Base-by-base conservation (phyloP, 345 rosid species). In the Clarkia xantiana region DNA sequence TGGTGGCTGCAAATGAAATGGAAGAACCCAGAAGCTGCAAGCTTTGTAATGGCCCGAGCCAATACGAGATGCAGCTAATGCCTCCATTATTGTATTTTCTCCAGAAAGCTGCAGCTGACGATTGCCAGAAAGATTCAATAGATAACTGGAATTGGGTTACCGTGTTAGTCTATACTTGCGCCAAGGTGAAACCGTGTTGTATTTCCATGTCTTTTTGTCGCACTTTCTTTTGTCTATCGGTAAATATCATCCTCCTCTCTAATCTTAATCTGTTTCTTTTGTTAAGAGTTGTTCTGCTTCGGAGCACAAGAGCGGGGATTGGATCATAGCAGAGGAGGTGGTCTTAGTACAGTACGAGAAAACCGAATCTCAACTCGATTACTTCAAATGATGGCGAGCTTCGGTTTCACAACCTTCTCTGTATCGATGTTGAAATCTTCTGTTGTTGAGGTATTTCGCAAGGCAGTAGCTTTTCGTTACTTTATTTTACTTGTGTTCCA, bases 141-240 rank as follows among this genome's bases (percentile, higher is more conserved):
- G 80, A 81, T 51, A 71, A 67, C 23, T 91, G 96, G 96, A 75
- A 83, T 58, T 91, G 96, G 98, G 73, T 91, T 80, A 86, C 87
- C 25, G 79, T 82, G 18, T 45, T 76, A 39, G 65, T 84, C 47
- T 76, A 75, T 63, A 91, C 96, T 57, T 91, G 98, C 70, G 67
- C 81, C 42, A 72, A 73, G 86, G 98, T 75, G 41, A 25, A 62
- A 55, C 52, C n/a, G 45, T 50, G 22, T 13, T 47, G 46, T 52
- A 41, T 14, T 42, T 14, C 13, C 17, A 18, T 10, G 42, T 53
- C 45, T n/a, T 42, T 15, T 14, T 7, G 12, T 11, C 15, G 17
- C 45, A 11, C 39, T 9, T 40, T 14, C 14, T 34, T 45, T 14
- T 41, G 8, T 36, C 1, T 14, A 10, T 9, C 34, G 5, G 4